Conservation (phyloP, 352 stramenopile genomes). For the Pythium periplocum region DNA sequence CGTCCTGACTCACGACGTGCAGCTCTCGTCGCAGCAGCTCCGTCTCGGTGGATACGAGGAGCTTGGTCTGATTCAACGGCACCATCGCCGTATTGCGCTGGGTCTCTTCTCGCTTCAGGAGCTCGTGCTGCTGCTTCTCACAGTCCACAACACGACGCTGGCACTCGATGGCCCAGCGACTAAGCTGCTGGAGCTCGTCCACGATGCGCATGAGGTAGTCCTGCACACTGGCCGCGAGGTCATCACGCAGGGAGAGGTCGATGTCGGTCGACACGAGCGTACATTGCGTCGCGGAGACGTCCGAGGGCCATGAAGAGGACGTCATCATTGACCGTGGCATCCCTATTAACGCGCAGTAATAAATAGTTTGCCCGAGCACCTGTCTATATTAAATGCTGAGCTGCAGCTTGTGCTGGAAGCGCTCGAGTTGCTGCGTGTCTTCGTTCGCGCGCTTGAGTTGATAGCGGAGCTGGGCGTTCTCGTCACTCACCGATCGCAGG, state of each 20-base stretch:
- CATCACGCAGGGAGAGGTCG: constrained; percentile 26
- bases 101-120: not conserved
- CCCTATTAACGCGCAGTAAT: no score
- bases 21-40: constrained; percentile 31
- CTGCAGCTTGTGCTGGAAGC: constrained; percentile 25
- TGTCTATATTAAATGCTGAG: constrained; percentile 25
- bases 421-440: constrained; percentile 21
- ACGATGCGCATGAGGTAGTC: constrained; percentile 46
- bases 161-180: constrained; percentile 27
- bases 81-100: not conserved
- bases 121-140: constrained; percentile 6
- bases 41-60: constrained; percentile 29
- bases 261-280: constrained; percentile 27
- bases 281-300: constrained; percentile 13
- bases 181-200: constrained; percentile 47
- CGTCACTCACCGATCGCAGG: constrained; percentile 43
- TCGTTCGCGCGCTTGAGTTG: constrained; percentile 20
- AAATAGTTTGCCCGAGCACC: no score
- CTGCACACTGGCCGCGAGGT: constrained; percentile 32
- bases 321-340: no score
- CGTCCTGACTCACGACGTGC: constrained; percentile 12
- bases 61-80: constrained; percentile 1
- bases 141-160: constrained; percentile 4
- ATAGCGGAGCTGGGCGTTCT: constrained; percentile 46
- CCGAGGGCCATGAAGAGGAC: not conserved